A percentile compares a stretch with the other conserved stretches of the same genome.
Conservation (phyloP, 1,284 basidiomycete genomes). For the Trichosporon asahii region DNA sequence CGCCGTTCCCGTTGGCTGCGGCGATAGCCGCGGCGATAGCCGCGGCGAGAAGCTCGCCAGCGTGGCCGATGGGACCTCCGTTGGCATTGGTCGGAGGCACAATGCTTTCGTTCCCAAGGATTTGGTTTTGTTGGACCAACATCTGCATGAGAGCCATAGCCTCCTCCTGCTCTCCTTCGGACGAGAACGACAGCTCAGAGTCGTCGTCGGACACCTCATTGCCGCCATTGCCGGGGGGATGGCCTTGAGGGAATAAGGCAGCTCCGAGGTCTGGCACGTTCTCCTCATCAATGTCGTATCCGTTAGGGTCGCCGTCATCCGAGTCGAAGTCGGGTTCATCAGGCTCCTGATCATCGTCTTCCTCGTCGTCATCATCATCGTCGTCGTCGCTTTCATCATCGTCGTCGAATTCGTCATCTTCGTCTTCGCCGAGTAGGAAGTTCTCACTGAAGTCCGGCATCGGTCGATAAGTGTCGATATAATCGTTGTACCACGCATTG, state of each 20-base stretch:
- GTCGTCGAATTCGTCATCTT: not conserved
- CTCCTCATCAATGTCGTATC: not conserved
- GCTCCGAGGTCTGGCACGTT: not conserved
- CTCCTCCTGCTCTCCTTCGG: not conserved
- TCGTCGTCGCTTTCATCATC: not conserved
- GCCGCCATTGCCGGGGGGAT: not conserved
- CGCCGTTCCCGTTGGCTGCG: not conserved
- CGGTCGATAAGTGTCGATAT: not conserved
- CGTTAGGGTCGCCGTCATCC: not conserved
- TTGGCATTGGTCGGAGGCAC: not conserved
- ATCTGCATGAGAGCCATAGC: not conserved
- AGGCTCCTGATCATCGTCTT: not conserved
- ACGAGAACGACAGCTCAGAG: not conserved
- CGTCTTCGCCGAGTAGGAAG: not conserved
- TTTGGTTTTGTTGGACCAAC: not conserved
- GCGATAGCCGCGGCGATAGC: not conserved
- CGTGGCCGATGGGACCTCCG: too few species aligned
- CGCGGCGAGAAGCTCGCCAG: not conserved
- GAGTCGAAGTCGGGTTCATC: not conserved
- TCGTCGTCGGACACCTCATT: not conserved
- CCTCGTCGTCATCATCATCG: not conserved
- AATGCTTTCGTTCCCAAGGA: not conserved
- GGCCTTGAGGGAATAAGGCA: too few species aligned
- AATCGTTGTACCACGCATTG: not conserved
- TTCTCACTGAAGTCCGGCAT: not conserved